phyloP scores from a whole-genome alignment of 208 protist genomes.

The Kentomonas sorsogonicus region DNA sequence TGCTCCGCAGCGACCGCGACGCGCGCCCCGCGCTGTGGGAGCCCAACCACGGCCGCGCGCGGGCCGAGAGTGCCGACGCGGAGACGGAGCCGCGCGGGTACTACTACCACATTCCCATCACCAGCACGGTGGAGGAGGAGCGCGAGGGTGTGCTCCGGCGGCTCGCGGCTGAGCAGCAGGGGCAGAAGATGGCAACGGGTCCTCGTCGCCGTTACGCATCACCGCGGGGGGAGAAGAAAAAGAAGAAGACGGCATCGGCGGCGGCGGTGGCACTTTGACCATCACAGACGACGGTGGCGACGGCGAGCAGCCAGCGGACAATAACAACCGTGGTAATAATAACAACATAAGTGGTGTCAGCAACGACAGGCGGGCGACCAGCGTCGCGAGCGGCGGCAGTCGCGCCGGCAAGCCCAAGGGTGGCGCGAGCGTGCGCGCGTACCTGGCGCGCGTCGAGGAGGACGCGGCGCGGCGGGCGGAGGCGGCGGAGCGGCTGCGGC shows the following conservation, averaged over 20 bases:
- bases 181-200: neutral
- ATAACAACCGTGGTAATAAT: no score
- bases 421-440: slow-evolving; percentile 16
- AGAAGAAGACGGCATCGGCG: neutral
- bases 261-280: no score
- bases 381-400: no score
- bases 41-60: slow-evolving; percentile 3
- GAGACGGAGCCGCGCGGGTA: neutral
- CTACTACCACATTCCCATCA: slow-evolving; percentile 13
- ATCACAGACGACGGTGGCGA: no score
- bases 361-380: no score
- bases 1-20: slow-evolving; percentile 14
- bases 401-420: neutral
- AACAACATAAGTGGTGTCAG: no score
- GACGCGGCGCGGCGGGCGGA: slow-evolving; percentile 32
- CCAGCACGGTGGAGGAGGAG: slow-evolving; percentile 17
- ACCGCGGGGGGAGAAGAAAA: neutral
- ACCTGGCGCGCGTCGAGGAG: slow-evolving; percentile 29
- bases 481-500: slow-evolving; percentile 19
- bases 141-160: slow-evolving; percentile 18
- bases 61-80: neutral
- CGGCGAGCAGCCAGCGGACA: no score
- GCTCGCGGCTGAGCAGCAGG: neutral
- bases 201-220: neutral
- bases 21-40: slow-evolving; percentile 25